phyloP scores from a whole-genome alignment of 2,329 filamentous ascomycete species.

The Paecilomyces dactylethromorphus region DNA sequence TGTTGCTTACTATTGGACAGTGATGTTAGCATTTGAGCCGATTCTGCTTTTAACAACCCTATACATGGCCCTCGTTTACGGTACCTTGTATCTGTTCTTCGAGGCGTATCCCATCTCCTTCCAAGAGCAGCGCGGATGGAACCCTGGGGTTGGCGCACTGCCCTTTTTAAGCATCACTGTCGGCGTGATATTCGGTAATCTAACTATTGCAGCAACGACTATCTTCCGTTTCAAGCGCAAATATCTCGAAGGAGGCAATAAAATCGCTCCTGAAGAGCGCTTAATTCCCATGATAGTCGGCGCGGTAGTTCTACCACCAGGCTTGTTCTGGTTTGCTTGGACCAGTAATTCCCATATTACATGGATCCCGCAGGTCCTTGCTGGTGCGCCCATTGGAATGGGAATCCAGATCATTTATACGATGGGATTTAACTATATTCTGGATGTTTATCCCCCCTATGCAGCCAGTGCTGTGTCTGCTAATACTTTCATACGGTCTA shows the following conservation, averaged over 20 bases:
- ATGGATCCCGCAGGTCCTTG: conserved; percentile 41
- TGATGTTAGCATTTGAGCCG: conserved; percentile 20
- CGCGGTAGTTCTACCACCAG: conserved; percentile 34
- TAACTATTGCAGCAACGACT: not conserved
- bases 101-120: conserved; percentile 23
- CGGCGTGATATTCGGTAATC: conserved; percentile 23
- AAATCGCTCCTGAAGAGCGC: conserved; percentile 21
- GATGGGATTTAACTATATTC: conserved; percentile 8
- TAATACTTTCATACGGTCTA: conserved; percentile 10
- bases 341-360: conserved; percentile 31
- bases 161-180: conserved; percentile 40
- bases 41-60: conserved; percentile 20
- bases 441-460: conserved; percentile 14
- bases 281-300: conserved; percentile 41
- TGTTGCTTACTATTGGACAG: not conserved
- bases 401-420: not conserved
- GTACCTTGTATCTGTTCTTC: conserved; percentile 22
- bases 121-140: conserved; percentile 32
- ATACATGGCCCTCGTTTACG: conserved; percentile 23
- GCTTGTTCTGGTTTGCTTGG: conserved; percentile 46
- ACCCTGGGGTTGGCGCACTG: conserved; percentile 31
- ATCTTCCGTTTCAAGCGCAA: not conserved
- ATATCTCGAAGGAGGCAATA: not conserved
- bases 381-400: conserved; percentile 37
- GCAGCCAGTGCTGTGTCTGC: conserved; percentile 12